phyloP scores from a whole-genome alignment of 768 basidiomycete genomes.

The Exidia glandulosa region DNA sequence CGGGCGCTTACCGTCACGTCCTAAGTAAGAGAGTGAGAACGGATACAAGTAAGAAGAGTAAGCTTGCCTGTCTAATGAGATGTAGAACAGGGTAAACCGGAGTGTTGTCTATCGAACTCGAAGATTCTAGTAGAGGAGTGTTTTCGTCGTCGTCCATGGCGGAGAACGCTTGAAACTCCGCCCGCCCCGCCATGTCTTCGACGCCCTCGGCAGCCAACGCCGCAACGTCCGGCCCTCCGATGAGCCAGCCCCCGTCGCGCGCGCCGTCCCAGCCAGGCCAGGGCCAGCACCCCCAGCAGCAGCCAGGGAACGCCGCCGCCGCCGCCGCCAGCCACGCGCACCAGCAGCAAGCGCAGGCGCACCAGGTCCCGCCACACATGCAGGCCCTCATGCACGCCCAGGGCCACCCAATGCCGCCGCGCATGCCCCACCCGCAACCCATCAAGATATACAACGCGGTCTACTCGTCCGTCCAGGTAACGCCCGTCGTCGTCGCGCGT shows the following conservation, averaged over 20 bases:
- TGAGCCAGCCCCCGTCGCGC: conserved; percentile 21
- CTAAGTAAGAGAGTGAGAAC: conserved; percentile 3
- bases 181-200: neutral
- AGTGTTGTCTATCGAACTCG: conserved; percentile 35
- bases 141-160: neutral
- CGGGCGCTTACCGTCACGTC: conserved; percentile 52
- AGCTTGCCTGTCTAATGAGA: conserved; percentile 52
- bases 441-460: conserved; percentile 92
- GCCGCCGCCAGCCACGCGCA: conserved; percentile 16
- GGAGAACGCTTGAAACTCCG: no score
- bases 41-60: neutral
- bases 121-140: neutral
- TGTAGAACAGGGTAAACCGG: conserved; percentile 76
- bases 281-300: conserved; percentile 3
- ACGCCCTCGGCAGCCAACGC: neutral
- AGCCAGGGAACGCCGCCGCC: conserved; percentile 6
- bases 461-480: conserved; percentile 79
- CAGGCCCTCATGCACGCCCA: conserved; percentile 2
- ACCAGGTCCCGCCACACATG: no score
- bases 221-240: no score
- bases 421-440: conserved; percentile 24
- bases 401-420: neutral
- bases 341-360: no score
- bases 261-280: conserved; percentile 21
- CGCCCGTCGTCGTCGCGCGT: neutral